Evolutionary conservation across 768 basidiomycete species (phyloP).

Genomic region (Mycena indigotica): DNA sequence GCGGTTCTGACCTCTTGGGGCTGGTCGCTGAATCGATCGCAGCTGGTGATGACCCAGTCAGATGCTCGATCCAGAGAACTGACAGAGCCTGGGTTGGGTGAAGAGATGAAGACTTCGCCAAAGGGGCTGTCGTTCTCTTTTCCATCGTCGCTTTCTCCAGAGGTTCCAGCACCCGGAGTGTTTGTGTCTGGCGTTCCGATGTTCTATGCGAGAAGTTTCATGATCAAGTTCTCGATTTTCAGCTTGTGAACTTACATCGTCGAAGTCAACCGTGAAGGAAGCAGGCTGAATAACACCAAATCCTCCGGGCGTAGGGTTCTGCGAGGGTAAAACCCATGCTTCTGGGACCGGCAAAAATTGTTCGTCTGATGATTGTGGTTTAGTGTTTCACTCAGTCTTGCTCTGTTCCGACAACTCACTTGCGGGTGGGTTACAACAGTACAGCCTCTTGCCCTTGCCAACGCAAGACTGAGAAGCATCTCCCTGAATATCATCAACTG

Average conservation of each 20-base stretch:
- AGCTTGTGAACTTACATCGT: slow-evolving; percentile 11
- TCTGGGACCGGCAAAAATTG: slow-evolving; percentile 23
- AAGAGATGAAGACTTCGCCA: slow-evolving; percentile 27
- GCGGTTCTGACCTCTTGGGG: slow-evolving; percentile 21
- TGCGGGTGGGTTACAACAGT: slow-evolving; percentile 25
- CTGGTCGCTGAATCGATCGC: slow-evolving; percentile 24
- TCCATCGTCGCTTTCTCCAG: slow-evolving; percentile 9
- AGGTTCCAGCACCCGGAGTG: slow-evolving; percentile 1
- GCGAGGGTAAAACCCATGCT: slow-evolving; percentile 21
- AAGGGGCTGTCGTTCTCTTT: slow-evolving; percentile 18
- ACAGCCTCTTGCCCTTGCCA: slow-evolving; percentile 13
- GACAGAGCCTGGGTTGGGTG: slow-evolving; percentile 28
- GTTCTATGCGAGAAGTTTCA: neutral
- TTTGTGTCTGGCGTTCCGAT: neutral
- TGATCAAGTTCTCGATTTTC: neutral
- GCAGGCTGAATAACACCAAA: neutral
- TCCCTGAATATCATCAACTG: slow-evolving; percentile 26
- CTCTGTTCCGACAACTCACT: too few species aligned
- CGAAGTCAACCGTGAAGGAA: slow-evolving; percentile 24
- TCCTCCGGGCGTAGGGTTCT: slow-evolving; percentile 18
- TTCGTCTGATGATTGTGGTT: neutral
- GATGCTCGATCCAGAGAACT: slow-evolving; percentile 24
- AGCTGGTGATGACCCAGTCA: slow-evolving; percentile 27
- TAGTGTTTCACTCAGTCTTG: too few species aligned
- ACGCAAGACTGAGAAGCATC: slow-evolving; percentile 21